Evolutionary conservation across 371 early-diverging fungal genomes (phyloP), one percentile per base, ranked within the genome.

Genomic region (Mortierella sp.): DNA sequence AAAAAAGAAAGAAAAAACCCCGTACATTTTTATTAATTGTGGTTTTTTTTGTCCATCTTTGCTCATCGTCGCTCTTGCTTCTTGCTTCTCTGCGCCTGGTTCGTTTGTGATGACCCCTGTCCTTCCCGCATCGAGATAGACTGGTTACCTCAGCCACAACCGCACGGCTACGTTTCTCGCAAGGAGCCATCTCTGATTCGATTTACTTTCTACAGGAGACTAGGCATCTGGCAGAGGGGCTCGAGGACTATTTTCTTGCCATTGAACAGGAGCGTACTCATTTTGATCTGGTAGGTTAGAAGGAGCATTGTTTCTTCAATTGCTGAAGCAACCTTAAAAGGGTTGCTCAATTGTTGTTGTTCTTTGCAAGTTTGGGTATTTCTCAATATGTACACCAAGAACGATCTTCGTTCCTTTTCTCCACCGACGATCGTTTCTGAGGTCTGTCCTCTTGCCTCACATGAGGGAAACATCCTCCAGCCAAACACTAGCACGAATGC

Each of bases 161-260:
- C 51, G 81, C 81, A 50, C 61, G 74, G 74, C 28, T 31, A 46
- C 57, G 74, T 31, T 81, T 81, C 77, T 76, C 74, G n/a, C 76
- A 76, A 44, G 81, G 81, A 26, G 76, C 77, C 16, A 40, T 73
- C 28, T 51, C 69, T 37, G 77, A 77, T 8, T 67, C 77, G 43
- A n/a, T 76, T 5, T 70, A 70, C n/a, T 46, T 69, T 24, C 69
- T 81, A n/a, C 81, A 76, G 31, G 81, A 81, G 40, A 73, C 59
- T n/a, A n/a, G 70, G 31, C 77, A 73, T 9, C 76, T 50, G 54
- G 76, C 77, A 55, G 71, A 73, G 34, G 34, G 73, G 9, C 74
- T 76, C 24, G 81, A 81, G 26, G 57, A 46, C 61, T 43, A 61
- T 51, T 24, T 80, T 8, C 57, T 34, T n/a, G 40, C 67, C 26